Conservation (phyloP, 352 stramenopile species). For the Thalassiosira exigua region DNA sequence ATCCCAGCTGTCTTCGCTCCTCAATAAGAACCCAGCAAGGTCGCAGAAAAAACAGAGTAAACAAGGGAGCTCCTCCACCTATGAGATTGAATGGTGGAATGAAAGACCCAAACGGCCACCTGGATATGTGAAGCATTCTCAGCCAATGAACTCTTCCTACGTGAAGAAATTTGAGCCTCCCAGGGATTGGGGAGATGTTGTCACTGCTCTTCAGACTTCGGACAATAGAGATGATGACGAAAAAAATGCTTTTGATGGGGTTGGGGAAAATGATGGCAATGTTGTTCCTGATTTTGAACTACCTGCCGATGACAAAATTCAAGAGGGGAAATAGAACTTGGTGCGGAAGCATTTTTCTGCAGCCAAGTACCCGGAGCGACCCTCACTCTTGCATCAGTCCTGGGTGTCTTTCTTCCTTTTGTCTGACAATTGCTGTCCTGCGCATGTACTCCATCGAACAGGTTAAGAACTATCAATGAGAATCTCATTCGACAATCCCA, state of each 20-base stretch:
- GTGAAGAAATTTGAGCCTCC: conserved; percentile 58
- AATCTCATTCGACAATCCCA: too few relatives aligned
- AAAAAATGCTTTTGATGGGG: not conserved
- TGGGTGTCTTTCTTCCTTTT: too few relatives aligned
- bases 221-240: not conserved
- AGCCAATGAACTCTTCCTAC: conserved; percentile 42
- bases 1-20: conserved; percentile 15
- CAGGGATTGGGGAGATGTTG: conserved; percentile 45
- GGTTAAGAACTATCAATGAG: too few relatives aligned
- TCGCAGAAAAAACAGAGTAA: not conserved
- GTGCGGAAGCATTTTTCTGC: too few relatives aligned
- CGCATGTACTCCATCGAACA: too few relatives aligned
- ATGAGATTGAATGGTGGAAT: conserved; percentile 41
- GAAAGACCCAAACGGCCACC: conserved; percentile 17
- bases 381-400: too few relatives aligned
- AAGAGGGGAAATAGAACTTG: too few relatives aligned
- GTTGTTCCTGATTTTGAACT: too few relatives aligned
- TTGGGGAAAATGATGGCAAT: too few relatives aligned
- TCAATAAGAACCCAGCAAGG: conserved; percentile 8
- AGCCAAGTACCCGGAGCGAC: too few relatives aligned
- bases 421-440: too few relatives aligned
- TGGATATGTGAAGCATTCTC: conserved; percentile 36
- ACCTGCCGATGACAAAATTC: too few relatives aligned
- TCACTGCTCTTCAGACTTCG: conserved; percentile 4
- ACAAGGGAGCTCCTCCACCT: conserved; percentile 1